Evolutionary conservation across 1,284 basidiomycete species (phyloP), one percentile per base, ranked within the genome.

Genomic region (Cerioporus squamosus): DNA sequence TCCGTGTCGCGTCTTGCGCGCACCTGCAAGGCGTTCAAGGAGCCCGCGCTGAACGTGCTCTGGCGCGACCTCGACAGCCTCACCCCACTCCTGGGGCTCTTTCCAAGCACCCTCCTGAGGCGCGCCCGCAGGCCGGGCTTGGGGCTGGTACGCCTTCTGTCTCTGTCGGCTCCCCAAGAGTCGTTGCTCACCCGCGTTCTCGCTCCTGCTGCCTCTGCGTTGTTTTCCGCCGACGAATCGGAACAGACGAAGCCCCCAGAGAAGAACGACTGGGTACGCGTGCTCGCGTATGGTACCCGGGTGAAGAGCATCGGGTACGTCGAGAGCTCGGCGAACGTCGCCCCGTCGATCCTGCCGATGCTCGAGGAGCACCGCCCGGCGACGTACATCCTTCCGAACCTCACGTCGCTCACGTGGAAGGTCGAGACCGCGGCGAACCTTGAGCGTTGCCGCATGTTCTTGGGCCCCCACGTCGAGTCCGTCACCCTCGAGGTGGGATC

Each of bases 41-140:
- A 88, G 63, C 87, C 88, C n/a, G 84, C 86, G n/a, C 70, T 91
- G 59, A 77, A 86, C 69, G 74, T 86, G 48, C 77, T 92, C 31
- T 92, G 90, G 90, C 84, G 80, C 69, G 90, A 92, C 67, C 75
- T 92, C 53, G 90, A 92, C 71, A 90, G 88, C 15, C 76, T 92
- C 60, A 73, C 85, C 44, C 90, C 90, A 5, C 76, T 92, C 55
- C 75, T 91, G 51, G 83, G 85, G 23, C 72, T 91, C 53, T 91
- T 92, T 71, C 89, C 90, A 12, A 77, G 75, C 57, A 76, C 80
- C 59, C 69, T 91, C 60, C 76, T 90, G 72, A 90, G 85, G 74
- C 87, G 83, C 70, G 77, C 85, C 56, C 82, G 83, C 57, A 84
- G 82, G 66, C 89, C 90, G 51, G 88, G 87, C 52, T 74, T 89